phyloP scores from a whole-genome alignment of 192 early-diverging fungal genomes.

The Coemansia umbellata region DNA sequence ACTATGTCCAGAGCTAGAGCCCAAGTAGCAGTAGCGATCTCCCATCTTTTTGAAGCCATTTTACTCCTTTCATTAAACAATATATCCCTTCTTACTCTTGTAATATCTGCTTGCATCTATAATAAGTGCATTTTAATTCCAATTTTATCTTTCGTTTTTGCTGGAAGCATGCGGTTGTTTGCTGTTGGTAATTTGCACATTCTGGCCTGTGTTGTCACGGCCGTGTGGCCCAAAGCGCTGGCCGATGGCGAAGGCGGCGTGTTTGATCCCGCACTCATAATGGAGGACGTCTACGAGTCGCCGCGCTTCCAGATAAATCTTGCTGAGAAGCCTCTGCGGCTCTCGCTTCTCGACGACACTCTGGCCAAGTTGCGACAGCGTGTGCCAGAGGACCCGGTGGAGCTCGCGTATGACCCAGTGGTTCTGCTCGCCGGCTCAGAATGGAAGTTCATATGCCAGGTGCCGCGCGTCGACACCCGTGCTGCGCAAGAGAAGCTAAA shows the following conservation, averaged over 20 bases:
- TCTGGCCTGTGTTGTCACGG: no score
- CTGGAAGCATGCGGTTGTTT: no score
- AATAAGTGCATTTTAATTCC: no score
- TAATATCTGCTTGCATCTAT: no score
- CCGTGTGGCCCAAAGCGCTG: no score
- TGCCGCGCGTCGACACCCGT: constrained; percentile 42
- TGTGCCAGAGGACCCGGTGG: background rate
- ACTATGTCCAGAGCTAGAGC: no score
- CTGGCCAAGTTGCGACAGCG: constrained; percentile 2
- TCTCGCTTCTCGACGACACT: constrained; percentile 10
- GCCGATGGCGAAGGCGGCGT: background rate
- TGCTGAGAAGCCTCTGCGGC: constrained; percentile 15
- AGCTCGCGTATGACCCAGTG: constrained; percentile 26
- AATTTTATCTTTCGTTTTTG: no score
- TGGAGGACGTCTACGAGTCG: constrained; percentile 26
- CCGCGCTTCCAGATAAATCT: constrained; percentile 33
- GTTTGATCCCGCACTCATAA: constrained; percentile 24
- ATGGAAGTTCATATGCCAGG: constrained; percentile 51
- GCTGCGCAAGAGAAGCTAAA: background rate
- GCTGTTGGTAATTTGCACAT: no score
- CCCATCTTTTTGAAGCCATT: no score
- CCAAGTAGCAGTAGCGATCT: no score
- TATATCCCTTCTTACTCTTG: no score
- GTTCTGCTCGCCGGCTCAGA: constrained; percentile 9
- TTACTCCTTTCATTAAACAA: no score